A percentile compares a stretch with the other conserved stretches of the same genome.
phyloP scores from a whole-genome alignment of 2,329 filamentous ascomycete species.

The Colletotrichum brevisporum region DNA sequence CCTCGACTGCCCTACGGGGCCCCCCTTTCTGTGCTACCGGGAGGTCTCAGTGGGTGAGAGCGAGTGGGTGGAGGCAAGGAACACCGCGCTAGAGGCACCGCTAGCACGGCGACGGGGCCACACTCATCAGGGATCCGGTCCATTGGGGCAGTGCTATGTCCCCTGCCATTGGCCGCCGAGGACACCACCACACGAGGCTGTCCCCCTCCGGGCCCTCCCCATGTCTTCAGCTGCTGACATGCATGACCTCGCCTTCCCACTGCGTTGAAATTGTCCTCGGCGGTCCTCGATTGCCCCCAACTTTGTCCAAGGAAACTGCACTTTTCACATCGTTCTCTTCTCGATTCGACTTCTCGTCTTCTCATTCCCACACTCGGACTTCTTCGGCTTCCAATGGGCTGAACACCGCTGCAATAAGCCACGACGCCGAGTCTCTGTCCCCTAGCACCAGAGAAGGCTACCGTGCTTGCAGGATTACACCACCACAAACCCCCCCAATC shows the following conservation, averaged over 20 bases:
- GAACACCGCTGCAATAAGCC: conserved; percentile 17
- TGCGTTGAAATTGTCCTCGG: conserved; percentile 17
- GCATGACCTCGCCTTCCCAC: conserved; percentile 34
- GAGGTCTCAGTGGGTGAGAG: conserved; percentile 10
- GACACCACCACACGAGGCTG: conserved; percentile 30
- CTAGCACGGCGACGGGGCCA: conserved; percentile 16
- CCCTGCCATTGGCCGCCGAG: conserved; percentile 16
- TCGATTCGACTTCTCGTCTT: conserved; percentile 6
- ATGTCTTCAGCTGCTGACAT: conserved; percentile 40
- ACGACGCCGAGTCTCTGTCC: conserved; percentile 28
- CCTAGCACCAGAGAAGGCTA: conserved; percentile 27
- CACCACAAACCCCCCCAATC: neutral
- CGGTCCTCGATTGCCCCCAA: neutral
- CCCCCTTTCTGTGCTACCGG: conserved; percentile 12
- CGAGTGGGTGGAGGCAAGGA: conserved; percentile 14
- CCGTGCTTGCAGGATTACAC: conserved; percentile 10
- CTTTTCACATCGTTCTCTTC: conserved; percentile 3
- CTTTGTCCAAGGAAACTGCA: neutral
- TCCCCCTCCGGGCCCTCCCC: conserved; percentile 6
- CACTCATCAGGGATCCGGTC: conserved; percentile 25
- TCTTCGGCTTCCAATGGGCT: conserved; percentile 24
- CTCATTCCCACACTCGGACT: conserved; percentile 3
- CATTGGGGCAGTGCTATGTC: conserved; percentile 28
- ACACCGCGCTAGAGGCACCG: conserved; percentile 25
- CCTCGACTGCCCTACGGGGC: conserved; percentile 7